Evolutionary conservation across 2,329 filamentous ascomycete genomes (phyloP), one percentile per base, ranked within the genome.

Genomic region (Sarocladium brachiariae): DNA sequence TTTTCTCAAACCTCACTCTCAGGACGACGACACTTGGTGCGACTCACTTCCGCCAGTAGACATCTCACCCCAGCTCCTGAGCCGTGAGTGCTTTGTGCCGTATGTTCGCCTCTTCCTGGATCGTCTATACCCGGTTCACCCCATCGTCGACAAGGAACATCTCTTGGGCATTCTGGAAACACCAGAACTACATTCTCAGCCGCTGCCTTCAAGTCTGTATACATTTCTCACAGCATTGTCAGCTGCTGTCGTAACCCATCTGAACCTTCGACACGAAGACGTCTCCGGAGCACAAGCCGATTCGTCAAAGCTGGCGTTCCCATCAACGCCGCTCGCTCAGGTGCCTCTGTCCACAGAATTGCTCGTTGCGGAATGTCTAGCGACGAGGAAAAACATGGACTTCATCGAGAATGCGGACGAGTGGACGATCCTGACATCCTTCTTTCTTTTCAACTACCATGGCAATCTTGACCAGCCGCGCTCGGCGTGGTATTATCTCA

Each of bases 91-190:
- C 27, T 51, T 53, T 24, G 14, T 43, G 7, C 56, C 56, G 11
- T 58, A 57, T 33, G 47, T 56, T 16, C 52, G 50, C 18, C 51
- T 54, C n/a, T 59, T 55, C 49, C 38, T 59, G 27, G 45, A 56
- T 21, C 51, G 57, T 30, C 51, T 59, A 10, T 59, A 59, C 25
- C 53, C 57, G 14, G 55, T 59, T 3, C 58, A 58, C 23, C 56
- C 57, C 1, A 52, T 59, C 24, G 34, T 59, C 19, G 56, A 58
- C 14, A 33, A 48, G 30, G 49, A 54, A 18, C 23, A 10, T 25
- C 39, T 56, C 30, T 35, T 56, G 23, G 21, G 14, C 21, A 18
- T 48, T 16, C 21, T 50, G 27, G 48, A 52, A 23, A 31, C 48
- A 27, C 37, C 43, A 2, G 5, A 30, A 8, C 16, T 47, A 4